Base-by-base conservation (phyloP, 2,329 filamentous ascomycete species). In the Tricladium varicosporioides region DNA sequence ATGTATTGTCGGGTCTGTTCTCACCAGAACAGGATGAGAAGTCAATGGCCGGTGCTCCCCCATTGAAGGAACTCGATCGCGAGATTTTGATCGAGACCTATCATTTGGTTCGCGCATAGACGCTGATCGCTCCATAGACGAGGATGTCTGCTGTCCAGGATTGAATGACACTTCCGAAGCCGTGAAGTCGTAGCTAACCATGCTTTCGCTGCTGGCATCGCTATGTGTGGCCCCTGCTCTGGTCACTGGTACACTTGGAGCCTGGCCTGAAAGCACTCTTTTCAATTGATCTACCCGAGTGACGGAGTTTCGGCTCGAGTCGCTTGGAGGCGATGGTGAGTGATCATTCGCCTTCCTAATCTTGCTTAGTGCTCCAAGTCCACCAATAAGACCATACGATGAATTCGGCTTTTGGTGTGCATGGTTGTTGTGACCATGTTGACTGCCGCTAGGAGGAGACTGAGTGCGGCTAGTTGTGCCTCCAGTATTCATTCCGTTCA, bases 161-260 rank as follows among this genome's bases (percentile, higher is more conserved):
- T 82, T 84, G 69, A 83, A 86, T 42, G 83, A 87, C 16, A 84
- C 73, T 66, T 90, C 87, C 5, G 85, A 88, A n/a, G 82, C 78
- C 46, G 82, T 81, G 62, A 83, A 80, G 56, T 89, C 86, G 61
- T 86, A 88, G 73, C 85, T 89, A 61, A 87, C 80, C 77, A 91
- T 82, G 70, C 86, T 89, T 53, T 91, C 87, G 56, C 76, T 80
- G 66, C 78, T 84, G 53, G 77, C 80, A 62, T 78, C 76, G 57
- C 81, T 82, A 51, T 80, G 73, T 22, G 72, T 70, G 51, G 72
- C 69, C 42, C 74, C 72, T 47, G 71, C 73, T 73, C 73, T 59
- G 43, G 65, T 63, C 32, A 51, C 44, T 75, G 75, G 40, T 71
- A 70, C 2, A 68, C 69, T 51, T 33, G 64, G 59, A 32, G 74